Percentiles rank a stretch among this genome's conserved stretches.
phyloP scores from a whole-genome alignment of 164 flowering plant genomes.

The Cinnamomum micranthum region DNA sequence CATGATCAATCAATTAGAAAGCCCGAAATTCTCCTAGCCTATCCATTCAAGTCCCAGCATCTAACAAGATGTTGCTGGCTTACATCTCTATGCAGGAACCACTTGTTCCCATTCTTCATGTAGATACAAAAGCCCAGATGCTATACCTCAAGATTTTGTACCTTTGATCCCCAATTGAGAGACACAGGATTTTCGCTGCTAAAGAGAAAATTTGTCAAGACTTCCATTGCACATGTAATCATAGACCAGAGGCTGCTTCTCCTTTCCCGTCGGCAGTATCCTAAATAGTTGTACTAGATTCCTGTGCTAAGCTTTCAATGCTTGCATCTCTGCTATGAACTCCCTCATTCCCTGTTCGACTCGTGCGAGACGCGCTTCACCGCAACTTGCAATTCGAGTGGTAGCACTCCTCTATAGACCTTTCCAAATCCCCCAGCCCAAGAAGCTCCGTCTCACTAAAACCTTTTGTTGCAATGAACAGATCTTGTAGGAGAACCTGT shows the following conservation, averaged over 20 bases:
- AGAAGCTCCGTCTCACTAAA: slow-evolving; percentile 55
- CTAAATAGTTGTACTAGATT: slow-evolving; percentile 62
- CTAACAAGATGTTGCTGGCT: slow-evolving; percentile 43
- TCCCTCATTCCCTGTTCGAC: slow-evolving; percentile 62
- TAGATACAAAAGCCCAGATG: slow-evolving; percentile 24
- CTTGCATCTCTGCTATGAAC: slow-evolving; percentile 61
- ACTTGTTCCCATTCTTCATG: slow-evolving; percentile 59
- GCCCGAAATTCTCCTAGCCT: slow-evolving; percentile 47
- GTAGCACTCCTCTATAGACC: slow-evolving; percentile 65
- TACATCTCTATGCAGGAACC: slow-evolving; percentile 49
- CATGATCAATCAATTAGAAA: slow-evolving; percentile 42
- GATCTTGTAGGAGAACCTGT: slow-evolving; percentile 55
- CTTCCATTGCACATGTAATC: slow-evolving; percentile 82
- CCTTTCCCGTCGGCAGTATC: slow-evolving; percentile 61
- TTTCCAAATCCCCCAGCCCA: slow-evolving; percentile 70
- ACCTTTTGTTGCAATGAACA: slow-evolving; percentile 58
- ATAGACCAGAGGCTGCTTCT: slow-evolving; percentile 61
- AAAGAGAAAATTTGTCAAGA: slow-evolving; percentile 57
- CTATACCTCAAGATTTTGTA: slow-evolving; percentile 12
- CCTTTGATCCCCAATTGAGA: slow-evolving; percentile 45
- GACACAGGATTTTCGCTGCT: slow-evolving; percentile 28
- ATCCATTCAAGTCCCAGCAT: slow-evolving; percentile 32
- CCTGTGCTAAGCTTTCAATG: slow-evolving; percentile 65
- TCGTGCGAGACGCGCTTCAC: slow-evolving; percentile 71
- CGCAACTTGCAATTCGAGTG: slow-evolving; percentile 42